These are phyloP conservation scores for Zygoascus meyerae DNA, from an alignment of 1,139 yeast species.

Conservation along the genomic window DNA sequence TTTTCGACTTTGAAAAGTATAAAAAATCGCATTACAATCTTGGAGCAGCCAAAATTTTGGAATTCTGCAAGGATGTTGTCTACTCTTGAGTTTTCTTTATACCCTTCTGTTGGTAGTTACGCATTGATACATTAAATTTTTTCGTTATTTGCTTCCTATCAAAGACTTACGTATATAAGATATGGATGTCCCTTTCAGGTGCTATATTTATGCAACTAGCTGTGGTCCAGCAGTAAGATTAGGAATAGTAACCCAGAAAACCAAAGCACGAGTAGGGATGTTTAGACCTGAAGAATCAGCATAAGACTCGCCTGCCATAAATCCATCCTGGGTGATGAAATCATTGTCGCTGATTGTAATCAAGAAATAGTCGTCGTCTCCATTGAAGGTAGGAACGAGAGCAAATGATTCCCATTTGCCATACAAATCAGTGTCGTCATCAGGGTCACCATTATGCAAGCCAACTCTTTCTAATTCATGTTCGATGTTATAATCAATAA, in stretches of 20 bases:
- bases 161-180: not conserved
- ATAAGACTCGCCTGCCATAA: conserved; percentile 14
- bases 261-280: conserved; percentile 18
- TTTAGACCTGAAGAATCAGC: conserved; percentile 16
- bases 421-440: conserved; percentile 14
- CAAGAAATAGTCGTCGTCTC: conserved; percentile 17
- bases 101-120: not conserved
- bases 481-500: conserved; percentile 16
- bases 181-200: too few relatives aligned
- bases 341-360: conserved; percentile 20
- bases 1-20: conserved; percentile 11
- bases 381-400: conserved; percentile 15
- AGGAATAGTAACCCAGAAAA: conserved; percentile 17
- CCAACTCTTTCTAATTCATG: conserved; percentile 17
- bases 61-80: not conserved
- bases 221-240: not conserved
- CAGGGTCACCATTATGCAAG: conserved; percentile 17
- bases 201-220: not conserved
- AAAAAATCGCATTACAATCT: not conserved
- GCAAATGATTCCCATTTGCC: conserved; percentile 20
- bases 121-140: not conserved
- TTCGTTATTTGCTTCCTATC: not conserved
- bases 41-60: not conserved
- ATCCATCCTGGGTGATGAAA: conserved; percentile 19
- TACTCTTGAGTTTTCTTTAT: not conserved